Base-by-base conservation (phyloP, 2,329 filamentous ascomycete genomes). In the Atkinsonella texensis region DNA sequence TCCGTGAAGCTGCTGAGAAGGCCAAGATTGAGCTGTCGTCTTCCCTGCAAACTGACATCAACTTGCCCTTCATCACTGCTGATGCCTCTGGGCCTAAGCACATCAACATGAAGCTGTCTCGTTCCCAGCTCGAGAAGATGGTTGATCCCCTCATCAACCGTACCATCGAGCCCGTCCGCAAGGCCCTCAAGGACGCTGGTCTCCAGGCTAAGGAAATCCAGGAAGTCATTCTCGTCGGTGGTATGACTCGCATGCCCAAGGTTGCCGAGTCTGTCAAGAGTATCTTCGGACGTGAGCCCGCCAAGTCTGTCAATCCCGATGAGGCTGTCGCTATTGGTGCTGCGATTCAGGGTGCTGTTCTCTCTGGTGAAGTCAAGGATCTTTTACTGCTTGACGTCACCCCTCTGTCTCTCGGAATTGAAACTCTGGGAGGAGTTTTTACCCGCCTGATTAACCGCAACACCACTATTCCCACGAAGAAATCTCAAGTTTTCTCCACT, bases 221-320 rank as follows among this genome's bases (percentile, higher is more conserved):
- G 74, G 91, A 97, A 69, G 88, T 97, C 62, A 95, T 97, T 70
- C 85, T 97, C 43, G 91, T 97, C 52, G 91, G 91, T 83, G 91
- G 91, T 74, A 96, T 96, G 90, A 96, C 91, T 63, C 91, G 91
- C 77, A 97, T 97, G 90, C 91, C 91, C 70, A 96, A 96, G 85
- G 91, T 97, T 60, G 79, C 82, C 57, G 89, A 96, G 76, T 93
- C 89, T 44, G 90, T 96, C 70, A 95, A 95, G 85, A 83, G 76
- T 76, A 90, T 96, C 70, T 97, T 97, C 71, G 90, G 90, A 60
- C 90, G 90, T 68, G 91, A 96, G 52, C 89, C 91, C 58, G 88
- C 90, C 72, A 97, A 96, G 83, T 94, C 91, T 48, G 90, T 97
- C 70, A 97, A 97, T 81, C 91, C 91, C 54, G 91, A 97, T 62